Percentiles rank a stretch among this genome's conserved stretches.
These are phyloP conservation scores for Themeda triandra DNA, from an alignment of 176 grass and related monocot genomes.

Conservation along the genomic window DNA sequence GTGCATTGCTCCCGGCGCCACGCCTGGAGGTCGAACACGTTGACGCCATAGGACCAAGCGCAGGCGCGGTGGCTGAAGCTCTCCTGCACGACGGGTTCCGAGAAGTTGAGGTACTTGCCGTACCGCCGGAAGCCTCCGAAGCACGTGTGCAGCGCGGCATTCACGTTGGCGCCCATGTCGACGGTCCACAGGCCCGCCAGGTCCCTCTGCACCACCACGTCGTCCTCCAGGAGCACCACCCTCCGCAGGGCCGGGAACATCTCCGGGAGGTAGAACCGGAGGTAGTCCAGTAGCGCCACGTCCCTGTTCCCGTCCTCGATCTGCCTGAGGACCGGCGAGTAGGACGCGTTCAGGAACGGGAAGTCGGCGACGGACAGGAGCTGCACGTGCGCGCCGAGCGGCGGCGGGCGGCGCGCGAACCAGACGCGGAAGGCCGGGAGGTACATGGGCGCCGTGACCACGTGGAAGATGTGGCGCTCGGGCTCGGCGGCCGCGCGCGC, in stretches of 20 bases:
- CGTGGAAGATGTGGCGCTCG: constrained; percentile 65
- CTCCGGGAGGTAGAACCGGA: constrained; percentile 83
- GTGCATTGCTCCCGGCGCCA: constrained; percentile 52
- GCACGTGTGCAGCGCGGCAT: constrained; percentile 77
- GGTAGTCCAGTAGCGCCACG: constrained; percentile 60
- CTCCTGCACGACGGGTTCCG: constrained; percentile 42
- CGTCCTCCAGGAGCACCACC: constrained; percentile 83
- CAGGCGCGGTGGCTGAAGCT: constrained; percentile 57
- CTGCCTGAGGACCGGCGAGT: constrained; percentile 63
- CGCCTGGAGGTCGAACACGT: constrained; percentile 52
- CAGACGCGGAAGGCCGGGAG: constrained; percentile 85
- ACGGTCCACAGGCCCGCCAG: constrained; percentile 61
- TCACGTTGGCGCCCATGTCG: constrained; percentile 70
- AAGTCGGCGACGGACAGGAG: constrained; percentile 56
- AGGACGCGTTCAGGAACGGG: constrained; percentile 64
- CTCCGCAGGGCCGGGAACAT: constrained; percentile 65
- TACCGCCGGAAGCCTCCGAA: constrained; percentile 84
- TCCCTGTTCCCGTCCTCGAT: constrained; percentile 63
- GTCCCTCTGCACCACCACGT: constrained; percentile 90
- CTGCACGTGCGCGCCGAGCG: constrained; percentile 45
- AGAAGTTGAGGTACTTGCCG: constrained; percentile 86
- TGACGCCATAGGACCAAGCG: constrained; percentile 78
- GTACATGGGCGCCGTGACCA: constrained; percentile 77
- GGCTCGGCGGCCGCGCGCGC: constrained; percentile 64
- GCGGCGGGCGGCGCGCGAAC: constrained; percentile 64